These are phyloP conservation scores for Allantophomopsis cytisporea DNA, from an alignment of 2,329 filamentous ascomycete genomes.

Conservation along the genomic window DNA sequence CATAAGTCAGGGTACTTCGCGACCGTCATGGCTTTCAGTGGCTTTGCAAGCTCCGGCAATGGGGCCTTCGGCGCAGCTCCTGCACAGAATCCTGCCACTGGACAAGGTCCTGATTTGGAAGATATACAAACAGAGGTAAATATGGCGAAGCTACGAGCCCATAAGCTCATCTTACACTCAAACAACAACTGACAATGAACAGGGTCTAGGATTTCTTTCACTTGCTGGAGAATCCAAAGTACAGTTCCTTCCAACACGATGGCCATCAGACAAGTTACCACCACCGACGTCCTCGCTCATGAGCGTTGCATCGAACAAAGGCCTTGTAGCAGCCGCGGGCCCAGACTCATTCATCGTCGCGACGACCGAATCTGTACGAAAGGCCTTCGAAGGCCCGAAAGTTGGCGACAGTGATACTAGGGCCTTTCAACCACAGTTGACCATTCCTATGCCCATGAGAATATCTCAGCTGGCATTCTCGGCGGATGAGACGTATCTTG, in stretches of 20 bases:
- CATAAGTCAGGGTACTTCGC: constrained; percentile 21
- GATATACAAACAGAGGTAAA: constrained; percentile 73
- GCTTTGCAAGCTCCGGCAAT: constrained; percentile 32
- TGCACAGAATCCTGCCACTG: constrained; percentile 17
- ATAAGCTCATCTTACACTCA: not conserved
- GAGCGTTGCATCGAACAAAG: constrained; percentile 65
- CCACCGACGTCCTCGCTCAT: constrained; percentile 70
- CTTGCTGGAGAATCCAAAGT: constrained; percentile 73
- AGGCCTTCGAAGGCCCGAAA: constrained; percentile 52
- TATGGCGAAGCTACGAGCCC: constrained; percentile 3
- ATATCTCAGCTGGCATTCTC: constrained; percentile 87
- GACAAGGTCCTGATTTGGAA: constrained; percentile 50
- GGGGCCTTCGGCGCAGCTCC: constrained; percentile 23
- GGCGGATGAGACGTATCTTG: constrained; percentile 72
- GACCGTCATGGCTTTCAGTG: constrained; percentile 51
- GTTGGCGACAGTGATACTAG: constrained; percentile 51
- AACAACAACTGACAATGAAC: too few species aligned
- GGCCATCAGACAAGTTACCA: constrained; percentile 53
- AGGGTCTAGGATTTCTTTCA: constrained; percentile 70
- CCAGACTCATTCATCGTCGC: constrained; percentile 68
- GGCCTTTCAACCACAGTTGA: constrained; percentile 59
- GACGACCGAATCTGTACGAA: constrained; percentile 63
- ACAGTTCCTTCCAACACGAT: constrained; percentile 62
- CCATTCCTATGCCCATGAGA: constrained; percentile 57
- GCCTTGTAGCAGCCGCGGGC: constrained; percentile 76